A percentile compares a stretch with the other conserved stretches of the same genome.
phyloP scores from a whole-genome alignment of 2,329 filamentous ascomycete species.

The Colletotrichum horii region DNA sequence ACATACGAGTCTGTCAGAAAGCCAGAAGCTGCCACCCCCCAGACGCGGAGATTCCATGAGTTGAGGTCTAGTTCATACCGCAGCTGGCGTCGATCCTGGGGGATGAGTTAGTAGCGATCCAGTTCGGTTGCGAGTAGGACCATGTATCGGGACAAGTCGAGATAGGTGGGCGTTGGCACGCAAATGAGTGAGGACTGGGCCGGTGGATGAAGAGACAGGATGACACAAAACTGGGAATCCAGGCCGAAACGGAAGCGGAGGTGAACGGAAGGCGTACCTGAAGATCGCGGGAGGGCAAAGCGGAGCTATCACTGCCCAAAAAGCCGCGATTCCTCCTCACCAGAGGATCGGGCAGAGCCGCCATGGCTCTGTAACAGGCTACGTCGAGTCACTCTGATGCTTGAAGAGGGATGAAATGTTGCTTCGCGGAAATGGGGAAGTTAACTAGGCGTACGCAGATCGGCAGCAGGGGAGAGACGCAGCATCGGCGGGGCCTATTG shows the following conservation, averaged over 20 bases:
- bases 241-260: not conserved
- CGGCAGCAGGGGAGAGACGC: not conserved
- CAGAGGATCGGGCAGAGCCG: conserved; percentile 36
- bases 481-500: not conserved
- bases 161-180: not conserved
- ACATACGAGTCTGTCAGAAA: conserved; percentile 59
- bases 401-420: not conserved
- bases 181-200: not conserved
- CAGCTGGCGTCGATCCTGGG: conserved; percentile 54
- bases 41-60: conserved; percentile 59
- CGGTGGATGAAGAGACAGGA: not conserved
- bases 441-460: not conserved
- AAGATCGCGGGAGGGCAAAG: conserved; percentile 52
- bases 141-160: no score
- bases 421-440: not conserved
- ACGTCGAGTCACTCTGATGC: not conserved
- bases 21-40: conserved; percentile 59
- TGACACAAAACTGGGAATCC: not conserved
- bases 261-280: conserved; percentile 41
- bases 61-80: conserved; percentile 60
- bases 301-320: conserved; percentile 55
- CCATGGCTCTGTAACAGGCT: conserved; percentile 28
- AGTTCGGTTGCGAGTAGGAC: not conserved
- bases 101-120: not conserved
- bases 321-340: conserved; percentile 51